Evolutionary conservation across 2,329 filamentous ascomycete genomes (phyloP).

Genomic region (Teratosphaeria nubilosa): DNA sequence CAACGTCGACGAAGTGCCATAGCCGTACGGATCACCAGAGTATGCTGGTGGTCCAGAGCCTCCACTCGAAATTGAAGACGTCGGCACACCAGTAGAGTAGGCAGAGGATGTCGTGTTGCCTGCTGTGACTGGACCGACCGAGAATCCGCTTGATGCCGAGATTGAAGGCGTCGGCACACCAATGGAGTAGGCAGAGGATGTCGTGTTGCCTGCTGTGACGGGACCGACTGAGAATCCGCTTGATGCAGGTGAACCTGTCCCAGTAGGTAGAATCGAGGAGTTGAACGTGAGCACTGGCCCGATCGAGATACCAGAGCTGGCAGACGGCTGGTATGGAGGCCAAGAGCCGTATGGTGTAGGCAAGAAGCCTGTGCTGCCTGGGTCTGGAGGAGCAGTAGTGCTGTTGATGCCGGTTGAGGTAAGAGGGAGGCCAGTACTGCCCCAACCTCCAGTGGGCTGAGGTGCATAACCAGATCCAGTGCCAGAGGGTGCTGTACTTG

Average conservation of each 20-base stretch:
- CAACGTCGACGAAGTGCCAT: not conserved
- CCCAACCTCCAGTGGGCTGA: not conserved
- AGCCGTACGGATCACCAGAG: not conserved
- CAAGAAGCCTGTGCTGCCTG: not conserved
- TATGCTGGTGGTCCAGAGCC: not conserved
- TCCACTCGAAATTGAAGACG: not conserved
- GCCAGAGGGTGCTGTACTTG: not conserved
- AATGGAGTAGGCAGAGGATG: not conserved
- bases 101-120: not conserved
- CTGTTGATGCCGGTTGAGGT: not conserved
- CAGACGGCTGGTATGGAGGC: not conserved
- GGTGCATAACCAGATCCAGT: not conserved
- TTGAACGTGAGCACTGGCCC: not conserved
- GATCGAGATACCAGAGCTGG: not conserved
- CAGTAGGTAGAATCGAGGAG: not conserved
- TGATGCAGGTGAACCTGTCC: not conserved
- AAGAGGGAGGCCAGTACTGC: not conserved
- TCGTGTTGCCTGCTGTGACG: not conserved
- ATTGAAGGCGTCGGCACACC: not conserved
- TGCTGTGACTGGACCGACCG: not conserved
- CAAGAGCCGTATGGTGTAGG: not conserved
- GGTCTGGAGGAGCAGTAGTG: not conserved
- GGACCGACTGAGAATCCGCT: not conserved
- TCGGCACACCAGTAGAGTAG: not conserved
- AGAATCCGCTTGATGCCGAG: no score